Conservation (phyloP, 129 eudicot species). For the Solidago caesia region DNA sequence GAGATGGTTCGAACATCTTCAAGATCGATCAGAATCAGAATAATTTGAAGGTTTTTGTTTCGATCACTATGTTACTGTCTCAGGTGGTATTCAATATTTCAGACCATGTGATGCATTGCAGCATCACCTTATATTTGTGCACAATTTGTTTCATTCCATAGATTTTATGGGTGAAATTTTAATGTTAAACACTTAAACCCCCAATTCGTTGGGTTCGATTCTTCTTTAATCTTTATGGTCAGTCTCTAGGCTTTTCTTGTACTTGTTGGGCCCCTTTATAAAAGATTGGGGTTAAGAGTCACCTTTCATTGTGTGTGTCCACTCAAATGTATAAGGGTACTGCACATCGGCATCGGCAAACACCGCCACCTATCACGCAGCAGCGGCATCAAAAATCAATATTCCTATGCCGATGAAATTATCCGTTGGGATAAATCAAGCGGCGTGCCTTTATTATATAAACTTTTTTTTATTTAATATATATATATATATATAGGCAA, state of each 20-base stretch:
- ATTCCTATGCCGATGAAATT: no score
- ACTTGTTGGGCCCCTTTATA: not conserved
- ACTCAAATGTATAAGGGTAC: no score
- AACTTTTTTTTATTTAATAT: no score
- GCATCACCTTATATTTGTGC: slow-evolving; percentile 21
- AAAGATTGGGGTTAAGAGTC: no score
- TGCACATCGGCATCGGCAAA: no score
- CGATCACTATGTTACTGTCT: slow-evolving; percentile 9
- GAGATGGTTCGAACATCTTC: slow-evolving; percentile 28
- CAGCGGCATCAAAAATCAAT: no score
- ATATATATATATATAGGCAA: no score
- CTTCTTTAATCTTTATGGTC: not conserved
- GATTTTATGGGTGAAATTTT: slow-evolving; percentile 14
- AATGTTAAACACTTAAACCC: not conserved
- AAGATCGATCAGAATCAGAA: slow-evolving; percentile 28
- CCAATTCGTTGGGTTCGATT: slow-evolving; percentile 22
- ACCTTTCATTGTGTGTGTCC: no score
- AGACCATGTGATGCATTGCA: slow-evolving; percentile 20
- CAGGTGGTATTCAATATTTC: slow-evolving; percentile 4
- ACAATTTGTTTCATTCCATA: slow-evolving; percentile 26
- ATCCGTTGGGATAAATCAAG: no score
- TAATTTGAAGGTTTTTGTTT: slow-evolving; percentile 28
- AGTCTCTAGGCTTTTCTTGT: not conserved
- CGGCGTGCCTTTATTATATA: no score
- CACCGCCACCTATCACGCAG: no score